Percentiles rank a stretch among this genome's conserved stretches.
phyloP scores from a whole-genome alignment of 139 green algal species.

The Trebouxia sp. region DNA sequence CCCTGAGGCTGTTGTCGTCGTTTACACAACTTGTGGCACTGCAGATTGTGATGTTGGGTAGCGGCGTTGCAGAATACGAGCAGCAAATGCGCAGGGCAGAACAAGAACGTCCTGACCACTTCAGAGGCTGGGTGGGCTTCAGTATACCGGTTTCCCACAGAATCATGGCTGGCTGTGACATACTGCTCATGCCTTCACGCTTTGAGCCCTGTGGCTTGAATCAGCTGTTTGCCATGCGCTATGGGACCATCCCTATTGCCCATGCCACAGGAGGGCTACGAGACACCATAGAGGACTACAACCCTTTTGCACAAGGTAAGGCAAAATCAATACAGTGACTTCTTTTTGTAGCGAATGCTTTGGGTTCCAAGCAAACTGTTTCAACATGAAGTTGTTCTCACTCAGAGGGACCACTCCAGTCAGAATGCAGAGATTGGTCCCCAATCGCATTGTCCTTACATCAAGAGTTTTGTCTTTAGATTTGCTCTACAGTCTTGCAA shows the following conservation, averaged over 20 bases:
- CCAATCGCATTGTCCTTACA: too few species aligned
- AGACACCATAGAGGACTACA: slow-evolving; percentile 83
- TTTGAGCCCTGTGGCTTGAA: slow-evolving; percentile 94
- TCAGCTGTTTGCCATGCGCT: slow-evolving; percentile 69
- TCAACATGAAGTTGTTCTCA: too few species aligned
- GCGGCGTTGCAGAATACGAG: slow-evolving; percentile 72
- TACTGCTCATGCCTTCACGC: slow-evolving; percentile 86
- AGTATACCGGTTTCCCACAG: slow-evolving; percentile 78
- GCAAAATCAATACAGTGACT: too few species aligned
- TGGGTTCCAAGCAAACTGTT: too few species aligned
- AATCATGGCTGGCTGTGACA: slow-evolving; percentile 82
- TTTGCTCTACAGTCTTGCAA: too few species aligned
- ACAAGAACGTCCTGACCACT: slow-evolving; percentile 46
- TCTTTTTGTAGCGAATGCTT: too few species aligned
- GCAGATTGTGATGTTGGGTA: slow-evolving; percentile 85
- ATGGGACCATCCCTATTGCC: slow-evolving; percentile 87
- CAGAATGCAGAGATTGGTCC: too few species aligned
- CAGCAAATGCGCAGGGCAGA: slow-evolving; percentile 51
- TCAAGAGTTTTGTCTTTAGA: too few species aligned
- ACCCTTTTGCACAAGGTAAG: slow-evolving; percentile 59
- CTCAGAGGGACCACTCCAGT: too few species aligned
- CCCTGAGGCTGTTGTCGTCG: slow-evolving; percentile 81
- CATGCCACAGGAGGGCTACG: slow-evolving; percentile 81
- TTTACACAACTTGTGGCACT: not conserved
- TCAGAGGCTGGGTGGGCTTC: slow-evolving; percentile 77